Evolutionary conservation across 164 flowering plant genomes (phyloP).

Genomic region (Liriodendron chinense): DNA sequence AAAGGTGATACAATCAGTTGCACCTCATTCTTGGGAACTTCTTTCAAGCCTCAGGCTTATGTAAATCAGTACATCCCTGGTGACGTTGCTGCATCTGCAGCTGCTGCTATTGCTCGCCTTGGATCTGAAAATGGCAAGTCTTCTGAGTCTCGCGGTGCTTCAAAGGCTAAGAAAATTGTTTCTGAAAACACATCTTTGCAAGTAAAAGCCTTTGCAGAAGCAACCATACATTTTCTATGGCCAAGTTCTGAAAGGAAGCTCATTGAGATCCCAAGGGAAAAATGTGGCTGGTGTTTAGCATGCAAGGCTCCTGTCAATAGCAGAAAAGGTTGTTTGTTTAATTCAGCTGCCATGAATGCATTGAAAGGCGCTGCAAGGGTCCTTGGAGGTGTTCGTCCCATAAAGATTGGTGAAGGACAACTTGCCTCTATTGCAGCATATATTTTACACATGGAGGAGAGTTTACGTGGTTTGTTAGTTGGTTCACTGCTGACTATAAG

Average conservation of each 20-base stretch:
- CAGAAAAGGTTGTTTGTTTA: slow-evolving; percentile 82
- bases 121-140: slow-evolving; percentile 62
- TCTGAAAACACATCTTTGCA: slow-evolving; percentile 56
- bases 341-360: slow-evolving; percentile 68
- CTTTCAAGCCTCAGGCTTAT: slow-evolving; percentile 59
- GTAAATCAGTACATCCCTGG: slow-evolving; percentile 76
- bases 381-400: slow-evolving; percentile 39
- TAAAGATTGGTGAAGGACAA: slow-evolving; percentile 57
- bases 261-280: slow-evolving; percentile 82
- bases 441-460: slow-evolving; percentile 70
- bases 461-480: slow-evolving; percentile 58
- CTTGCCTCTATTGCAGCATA: slow-evolving; percentile 65
- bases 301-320: slow-evolving; percentile 57
- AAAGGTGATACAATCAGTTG: slow-evolving; percentile 15
- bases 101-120: slow-evolving; percentile 66
- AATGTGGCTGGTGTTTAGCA: slow-evolving; percentile 96
- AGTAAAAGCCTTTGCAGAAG: slow-evolving; percentile 73
- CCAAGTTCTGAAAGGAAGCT: slow-evolving; percentile 80
- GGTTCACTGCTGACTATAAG: slow-evolving; percentile 58
- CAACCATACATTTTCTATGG: slow-evolving; percentile 78
- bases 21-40: slow-evolving; percentile 43
- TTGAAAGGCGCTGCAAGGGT: slow-evolving; percentile 56
- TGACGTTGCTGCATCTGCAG: slow-evolving; percentile 89
- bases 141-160: slow-evolving; percentile 36
- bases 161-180: slow-evolving; percentile 41